phyloP scores from a whole-genome alignment of 257 asterid species.

The Lycium ferocissimum region DNA sequence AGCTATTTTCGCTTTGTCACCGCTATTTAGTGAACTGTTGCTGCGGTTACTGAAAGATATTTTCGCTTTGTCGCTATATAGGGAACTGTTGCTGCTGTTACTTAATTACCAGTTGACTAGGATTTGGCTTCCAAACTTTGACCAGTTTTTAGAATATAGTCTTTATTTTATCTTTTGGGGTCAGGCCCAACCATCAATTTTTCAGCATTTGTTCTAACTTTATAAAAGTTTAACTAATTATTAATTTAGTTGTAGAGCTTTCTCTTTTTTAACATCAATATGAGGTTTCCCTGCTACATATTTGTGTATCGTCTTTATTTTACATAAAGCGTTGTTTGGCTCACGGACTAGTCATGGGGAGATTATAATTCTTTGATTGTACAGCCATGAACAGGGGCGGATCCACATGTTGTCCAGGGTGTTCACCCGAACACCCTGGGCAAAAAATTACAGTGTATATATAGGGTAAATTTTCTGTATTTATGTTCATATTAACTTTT shows the following conservation, averaged over 20 bases:
- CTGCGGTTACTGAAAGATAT: not conserved
- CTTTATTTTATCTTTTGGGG: not conserved
- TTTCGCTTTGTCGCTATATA: not conserved
- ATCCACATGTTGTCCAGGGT: too few relatives aligned
- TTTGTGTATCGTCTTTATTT: not conserved
- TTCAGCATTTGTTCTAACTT: not conserved
- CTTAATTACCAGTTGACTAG: not conserved
- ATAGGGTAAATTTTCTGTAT: too few relatives aligned
- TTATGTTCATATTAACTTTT: too few relatives aligned
- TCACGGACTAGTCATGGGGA: not conserved
- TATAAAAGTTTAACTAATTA: not conserved
- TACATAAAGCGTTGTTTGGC: not conserved
- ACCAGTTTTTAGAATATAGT: not conserved
- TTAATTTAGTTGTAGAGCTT: not conserved
- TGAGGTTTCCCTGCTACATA: not conserved
- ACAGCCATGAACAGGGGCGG: too few relatives aligned
- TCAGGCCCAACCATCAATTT: not conserved
- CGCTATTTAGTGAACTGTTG: not conserved
- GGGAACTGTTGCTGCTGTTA: not conserved
- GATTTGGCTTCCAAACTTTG: slow-evolving; percentile 3
- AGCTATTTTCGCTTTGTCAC: not conserved
- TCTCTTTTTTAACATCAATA: slow-evolving; percentile 12
- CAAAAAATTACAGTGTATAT: too few relatives aligned
- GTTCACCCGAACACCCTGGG: too few relatives aligned
- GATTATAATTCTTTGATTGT: not conserved